Percentiles rank a stretch among this genome's conserved stretches.
Conservation (phyloP, 768 basidiomycete genomes). For the Lactarius evosmus region DNA sequence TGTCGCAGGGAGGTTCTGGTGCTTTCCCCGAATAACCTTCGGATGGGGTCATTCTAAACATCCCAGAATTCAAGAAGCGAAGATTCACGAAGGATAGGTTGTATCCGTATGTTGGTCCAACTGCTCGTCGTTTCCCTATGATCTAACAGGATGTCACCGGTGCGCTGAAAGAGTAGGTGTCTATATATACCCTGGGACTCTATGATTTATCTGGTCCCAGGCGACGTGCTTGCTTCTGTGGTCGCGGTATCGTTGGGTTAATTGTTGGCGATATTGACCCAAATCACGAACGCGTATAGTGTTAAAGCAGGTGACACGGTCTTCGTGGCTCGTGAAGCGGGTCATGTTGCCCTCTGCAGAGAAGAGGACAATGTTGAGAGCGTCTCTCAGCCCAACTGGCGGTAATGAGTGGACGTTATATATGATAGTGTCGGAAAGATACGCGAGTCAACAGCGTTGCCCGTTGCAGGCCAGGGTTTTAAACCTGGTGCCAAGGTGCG, state of each 20-base stretch:
- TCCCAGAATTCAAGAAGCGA: constrained; percentile 60
- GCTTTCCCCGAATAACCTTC: constrained; percentile 69
- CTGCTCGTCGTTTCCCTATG: background rate
- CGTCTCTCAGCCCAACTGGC: constrained; percentile 68
- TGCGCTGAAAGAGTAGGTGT: constrained; percentile 67
- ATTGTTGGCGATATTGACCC: constrained; percentile 70
- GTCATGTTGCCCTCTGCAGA: constrained; percentile 80
- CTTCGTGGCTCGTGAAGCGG: constrained; percentile 75
- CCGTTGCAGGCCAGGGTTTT: background rate
- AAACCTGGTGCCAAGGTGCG: constrained; percentile 48
- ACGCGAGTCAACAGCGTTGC: constrained; percentile 53
- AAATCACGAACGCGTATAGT: constrained; percentile 80
- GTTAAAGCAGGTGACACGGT: constrained; percentile 77
- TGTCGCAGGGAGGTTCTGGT: constrained; percentile 82
- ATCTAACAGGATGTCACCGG: constrained; percentile 43
- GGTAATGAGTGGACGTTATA: constrained; percentile 79
- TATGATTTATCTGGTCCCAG: constrained; percentile 60
- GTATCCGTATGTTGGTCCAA: constrained; percentile 50
- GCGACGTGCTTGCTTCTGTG: constrained; percentile 49
- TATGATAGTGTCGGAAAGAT: constrained; percentile 96
- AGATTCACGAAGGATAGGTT: constrained; percentile 70
- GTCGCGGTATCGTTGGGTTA: constrained; percentile 71
- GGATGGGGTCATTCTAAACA: constrained; percentile 53
- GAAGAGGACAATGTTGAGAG: constrained; percentile 69
- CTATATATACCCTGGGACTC: constrained; percentile 59